phyloP scores from a whole-genome alignment of 306 rosid genomes.

The Calophaca sinica region DNA sequence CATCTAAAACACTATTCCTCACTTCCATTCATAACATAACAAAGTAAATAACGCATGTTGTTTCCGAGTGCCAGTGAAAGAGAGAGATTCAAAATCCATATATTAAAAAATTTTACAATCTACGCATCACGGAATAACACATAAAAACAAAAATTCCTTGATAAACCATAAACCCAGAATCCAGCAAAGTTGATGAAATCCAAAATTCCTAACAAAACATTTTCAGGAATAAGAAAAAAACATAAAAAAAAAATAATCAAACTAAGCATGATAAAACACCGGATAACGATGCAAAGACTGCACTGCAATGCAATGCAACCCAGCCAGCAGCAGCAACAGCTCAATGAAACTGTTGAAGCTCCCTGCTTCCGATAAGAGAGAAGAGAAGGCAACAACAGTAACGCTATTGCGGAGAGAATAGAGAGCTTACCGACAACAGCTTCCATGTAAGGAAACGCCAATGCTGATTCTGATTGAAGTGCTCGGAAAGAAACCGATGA shows the following conservation, averaged over 20 bases:
- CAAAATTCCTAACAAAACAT: background rate
- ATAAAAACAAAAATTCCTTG: background rate
- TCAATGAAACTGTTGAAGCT: background rate
- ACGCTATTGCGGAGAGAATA: background rate
- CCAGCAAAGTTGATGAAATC: slow-evolving; percentile 29
- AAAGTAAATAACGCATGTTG: slow-evolving; percentile 1
- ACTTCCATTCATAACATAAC: background rate
- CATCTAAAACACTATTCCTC: background rate
- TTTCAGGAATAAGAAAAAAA: background rate
- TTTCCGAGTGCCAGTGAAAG: background rate
- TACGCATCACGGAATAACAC: background rate
- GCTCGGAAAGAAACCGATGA: background rate
- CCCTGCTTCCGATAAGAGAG: too few species aligned
- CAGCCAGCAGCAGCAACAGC: background rate
- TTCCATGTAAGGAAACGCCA: slow-evolving; percentile 91
- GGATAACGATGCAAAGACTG: background rate
- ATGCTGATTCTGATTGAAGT: slow-evolving; percentile 32
- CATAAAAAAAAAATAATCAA: background rate
- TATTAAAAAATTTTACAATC: background rate
- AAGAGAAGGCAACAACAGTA: background rate
- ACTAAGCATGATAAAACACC: background rate
- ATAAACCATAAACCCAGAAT: slow-evolving; percentile 13
- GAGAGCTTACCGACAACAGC: slow-evolving; percentile 78
- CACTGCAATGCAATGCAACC: background rate
- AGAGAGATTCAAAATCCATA: background rate